Evolutionary conservation across 257 asterid genomes (phyloP), one percentile per base, ranked within the genome.

Genomic region (Scutellaria galericulata): DNA sequence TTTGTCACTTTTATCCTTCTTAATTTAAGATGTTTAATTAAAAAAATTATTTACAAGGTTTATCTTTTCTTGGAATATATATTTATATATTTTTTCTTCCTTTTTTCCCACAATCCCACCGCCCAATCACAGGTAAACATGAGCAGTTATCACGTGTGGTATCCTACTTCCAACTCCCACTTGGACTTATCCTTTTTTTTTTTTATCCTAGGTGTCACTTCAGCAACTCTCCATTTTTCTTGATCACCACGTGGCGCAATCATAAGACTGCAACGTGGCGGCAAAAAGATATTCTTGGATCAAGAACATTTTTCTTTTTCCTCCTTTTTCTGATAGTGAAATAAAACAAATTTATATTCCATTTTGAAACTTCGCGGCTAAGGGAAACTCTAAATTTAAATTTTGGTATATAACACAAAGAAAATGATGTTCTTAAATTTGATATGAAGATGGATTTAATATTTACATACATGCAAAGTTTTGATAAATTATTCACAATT

Each of bases 321-420:
- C 24, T 9, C 14, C 62, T 54, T 54, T 73, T 42, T 14, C 37
- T 47, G 80, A 79, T 35, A 22, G 73, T 63, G 71, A 77, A 72
- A 40, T 22, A 41, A 66, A 79, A 79, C 71, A 39, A 64, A 62
- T 14, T 35, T 10, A 40, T 79, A 70, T 79, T 69, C 79, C 61
- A 45, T 75, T 20, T 40, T 39, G 18, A 70, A 37, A 58, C 84
- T 80, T 80, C 72, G 75, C 4, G 75, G 53, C 75, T 70, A 70
- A 75, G 80, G 77, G 18, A 53, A 42, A 53, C 5, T 7, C 9
- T 44, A 18, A 31, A 2, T 31, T 22, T 22, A 55, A 7, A 3
- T 55, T 1, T 3, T 22, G 22, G 18, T 2, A 31, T 31, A 31
- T 1, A 31, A 31, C 37, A 2, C 37, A 31, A 31, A 31, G 37